phyloP scores from a whole-genome alignment of 768 basidiomycete genomes.

The Russula abietina region DNA sequence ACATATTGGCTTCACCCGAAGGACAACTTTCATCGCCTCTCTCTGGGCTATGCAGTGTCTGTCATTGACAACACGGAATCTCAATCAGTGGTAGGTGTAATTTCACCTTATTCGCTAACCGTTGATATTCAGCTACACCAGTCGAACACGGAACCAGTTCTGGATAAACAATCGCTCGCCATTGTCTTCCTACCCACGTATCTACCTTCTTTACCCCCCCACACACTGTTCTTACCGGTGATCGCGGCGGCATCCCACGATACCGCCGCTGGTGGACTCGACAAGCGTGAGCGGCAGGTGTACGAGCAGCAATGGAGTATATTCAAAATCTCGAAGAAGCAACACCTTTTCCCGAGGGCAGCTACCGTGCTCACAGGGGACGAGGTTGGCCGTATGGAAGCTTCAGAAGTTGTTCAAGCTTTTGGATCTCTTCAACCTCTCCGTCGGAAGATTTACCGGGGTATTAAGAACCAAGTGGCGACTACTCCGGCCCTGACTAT shows the following conservation, averaged over 20 bases:
- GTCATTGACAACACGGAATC: conserved; percentile 38
- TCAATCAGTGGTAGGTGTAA: conserved; percentile 34
- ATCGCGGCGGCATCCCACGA: conserved; percentile 27
- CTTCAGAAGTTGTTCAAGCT: conserved; percentile 18
- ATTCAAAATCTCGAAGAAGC: conserved; percentile 27
- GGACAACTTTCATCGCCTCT: conserved; percentile 28
- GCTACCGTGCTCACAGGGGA: conserved; percentile 27
- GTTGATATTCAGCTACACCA: conserved; percentile 38
- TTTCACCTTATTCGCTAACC: conserved; percentile 28
- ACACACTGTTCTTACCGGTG: conserved; percentile 56
- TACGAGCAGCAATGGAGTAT: conserved; percentile 31
- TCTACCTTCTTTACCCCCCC: conserved; percentile 33
- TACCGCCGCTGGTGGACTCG: conserved; percentile 25
- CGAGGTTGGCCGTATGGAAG: conserved; percentile 17
- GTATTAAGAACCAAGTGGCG: conserved; percentile 39
- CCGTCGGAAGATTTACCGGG: conserved; percentile 28
- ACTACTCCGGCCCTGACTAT: conserved; percentile 57
- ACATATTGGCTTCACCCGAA: conserved; percentile 28
- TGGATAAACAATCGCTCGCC: conserved; percentile 53
- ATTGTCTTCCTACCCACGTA: conserved; percentile 59
- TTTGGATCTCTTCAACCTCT: conserved; percentile 22
- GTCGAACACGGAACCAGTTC: conserved; percentile 36
- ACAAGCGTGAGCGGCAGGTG: conserved; percentile 28
- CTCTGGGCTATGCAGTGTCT: conserved; percentile 33
- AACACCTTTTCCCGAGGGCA: conserved; percentile 27